phyloP scores from a whole-genome alignment of 495 filamentous ascomycete genomes.

The Annulohypoxylon maeteangense region DNA sequence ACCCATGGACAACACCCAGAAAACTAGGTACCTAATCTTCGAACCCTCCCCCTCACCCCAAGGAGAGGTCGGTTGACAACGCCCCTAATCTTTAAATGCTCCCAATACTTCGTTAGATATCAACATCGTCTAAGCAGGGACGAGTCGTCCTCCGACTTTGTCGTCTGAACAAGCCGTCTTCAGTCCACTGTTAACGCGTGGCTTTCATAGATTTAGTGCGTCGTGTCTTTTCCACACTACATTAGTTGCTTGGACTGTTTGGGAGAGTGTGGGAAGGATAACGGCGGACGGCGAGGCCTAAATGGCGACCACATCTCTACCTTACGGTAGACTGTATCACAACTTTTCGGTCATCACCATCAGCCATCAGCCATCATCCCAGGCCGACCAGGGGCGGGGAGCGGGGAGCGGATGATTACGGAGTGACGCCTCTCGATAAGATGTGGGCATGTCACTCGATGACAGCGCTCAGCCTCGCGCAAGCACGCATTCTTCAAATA shows the following conservation, averaged over 20 bases:
- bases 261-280: not conserved
- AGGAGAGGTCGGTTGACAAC: not conserved
- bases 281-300: slow-evolving; percentile 13
- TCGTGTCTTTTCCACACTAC: not conserved
- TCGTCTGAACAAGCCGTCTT: not conserved
- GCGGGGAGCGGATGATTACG: slow-evolving; percentile 40
- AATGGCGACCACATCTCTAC: not conserved
- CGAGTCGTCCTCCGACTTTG: slow-evolving; percentile 23
- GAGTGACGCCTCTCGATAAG: slow-evolving; percentile 41
- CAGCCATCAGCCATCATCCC: slow-evolving; percentile 29
- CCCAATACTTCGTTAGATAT: not conserved
- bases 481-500: slow-evolving; percentile 12
- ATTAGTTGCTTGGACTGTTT: not conserved
- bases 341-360: slow-evolving; percentile 14
- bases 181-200: slow-evolving; percentile 4
- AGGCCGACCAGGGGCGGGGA: slow-evolving; percentile 38
- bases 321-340: slow-evolving; percentile 7
- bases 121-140: slow-evolving; percentile 2
- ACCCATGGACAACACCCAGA: slow-evolving; percentile 6
- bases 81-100: not conserved
- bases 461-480: slow-evolving; percentile 22
- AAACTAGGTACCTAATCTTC: not conserved
- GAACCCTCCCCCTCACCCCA: not conserved
- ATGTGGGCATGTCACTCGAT: slow-evolving; percentile 37
- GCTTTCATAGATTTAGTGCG: not conserved